These are phyloP conservation scores for Melastoma malabathricum DNA, from an alignment of 345 rosid genomes.

Conservation along the genomic window DNA sequence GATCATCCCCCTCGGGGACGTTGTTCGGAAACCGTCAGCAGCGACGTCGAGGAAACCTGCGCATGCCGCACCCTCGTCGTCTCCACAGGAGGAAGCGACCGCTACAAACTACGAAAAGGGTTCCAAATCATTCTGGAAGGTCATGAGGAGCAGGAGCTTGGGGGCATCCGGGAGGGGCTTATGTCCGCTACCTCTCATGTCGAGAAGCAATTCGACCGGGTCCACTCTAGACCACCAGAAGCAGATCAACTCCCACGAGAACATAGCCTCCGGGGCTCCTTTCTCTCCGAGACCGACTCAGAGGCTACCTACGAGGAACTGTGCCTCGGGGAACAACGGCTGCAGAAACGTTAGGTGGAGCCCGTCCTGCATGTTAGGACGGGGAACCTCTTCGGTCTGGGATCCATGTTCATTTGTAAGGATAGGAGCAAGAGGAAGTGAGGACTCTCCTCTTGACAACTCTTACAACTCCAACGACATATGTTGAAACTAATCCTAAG, in stretches of 20 bases:
- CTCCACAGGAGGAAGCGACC: not conserved
- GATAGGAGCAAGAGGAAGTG: slow-evolving; percentile 17
- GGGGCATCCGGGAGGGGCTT: slow-evolving; percentile 11
- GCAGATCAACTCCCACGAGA: no score
- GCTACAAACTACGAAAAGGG: slow-evolving; percentile 1
- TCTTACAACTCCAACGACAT: no score
- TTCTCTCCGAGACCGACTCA: not conserved
- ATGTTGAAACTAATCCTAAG: no score
- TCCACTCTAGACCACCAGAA: slow-evolving; percentile 2
- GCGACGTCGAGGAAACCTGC: slow-evolving; percentile 8
- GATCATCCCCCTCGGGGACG: slow-evolving; percentile 6
- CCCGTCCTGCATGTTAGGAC: slow-evolving; percentile 10
- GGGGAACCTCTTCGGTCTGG: slow-evolving; percentile 14
- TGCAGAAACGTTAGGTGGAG: slow-evolving; percentile 4
- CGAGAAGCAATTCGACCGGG: slow-evolving; percentile 20
- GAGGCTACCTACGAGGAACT: slow-evolving; percentile 12
- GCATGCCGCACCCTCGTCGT: not conserved
- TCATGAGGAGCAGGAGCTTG: slow-evolving; percentile 16
- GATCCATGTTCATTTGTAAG: slow-evolving; percentile 10
- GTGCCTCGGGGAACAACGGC: slow-evolving; percentile 3
- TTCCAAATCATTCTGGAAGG: slow-evolving; percentile 14
- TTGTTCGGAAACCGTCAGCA: not conserved
- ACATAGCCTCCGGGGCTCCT: not conserved
- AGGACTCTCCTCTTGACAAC: no score
- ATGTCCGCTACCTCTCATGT: slow-evolving; percentile 19